A percentile compares a stretch with the other conserved stretches of the same genome.
These are phyloP conservation scores for Alternaria burnsii DNA, from an alignment of 2,329 filamentous ascomycete species.

Conservation along the genomic window DNA sequence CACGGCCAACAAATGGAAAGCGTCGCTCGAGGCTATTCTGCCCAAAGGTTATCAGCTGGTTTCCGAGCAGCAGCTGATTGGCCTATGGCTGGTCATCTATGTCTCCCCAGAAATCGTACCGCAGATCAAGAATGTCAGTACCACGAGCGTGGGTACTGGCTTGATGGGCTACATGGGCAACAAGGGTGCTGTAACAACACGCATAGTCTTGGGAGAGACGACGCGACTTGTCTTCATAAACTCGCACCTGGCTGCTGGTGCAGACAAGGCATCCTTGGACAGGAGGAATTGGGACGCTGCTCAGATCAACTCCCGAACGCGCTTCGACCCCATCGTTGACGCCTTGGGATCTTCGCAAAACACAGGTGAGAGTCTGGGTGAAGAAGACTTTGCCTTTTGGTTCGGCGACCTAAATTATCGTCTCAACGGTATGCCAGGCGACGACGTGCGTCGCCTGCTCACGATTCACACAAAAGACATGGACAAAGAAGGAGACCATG, in stretches of 20 bases:
- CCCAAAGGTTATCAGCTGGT: conserved; percentile 80
- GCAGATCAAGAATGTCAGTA: conserved; percentile 82
- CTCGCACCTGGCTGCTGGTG: conserved; percentile 87
- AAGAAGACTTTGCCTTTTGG: conserved; percentile 96
- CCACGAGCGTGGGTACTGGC: conserved; percentile 84
- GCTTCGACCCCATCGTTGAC: conserved; percentile 77
- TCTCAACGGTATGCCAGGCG: conserved; percentile 84
- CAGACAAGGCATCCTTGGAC: conserved; percentile 78
- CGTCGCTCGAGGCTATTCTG: conserved; percentile 74
- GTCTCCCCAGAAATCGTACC: conserved; percentile 78
- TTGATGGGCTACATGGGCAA: conserved; percentile 94
- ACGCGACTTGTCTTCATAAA: conserved; percentile 91
- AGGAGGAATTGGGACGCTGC: conserved; percentile 88
- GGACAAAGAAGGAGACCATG: conserved; percentile 37
- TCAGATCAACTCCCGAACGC: conserved; percentile 78
- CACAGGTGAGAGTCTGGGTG: conserved; percentile 75
- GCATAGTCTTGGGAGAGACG: conserved; percentile 87
- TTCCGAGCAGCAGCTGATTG: conserved; percentile 84
- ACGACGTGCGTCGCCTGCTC: conserved; percentile 86
- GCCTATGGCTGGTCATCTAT: conserved; percentile 84
- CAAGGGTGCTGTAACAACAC: conserved; percentile 86
- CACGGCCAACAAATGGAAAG: conserved; percentile 80
- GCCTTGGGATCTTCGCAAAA: conserved; percentile 67
- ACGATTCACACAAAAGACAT: conserved; percentile 84
- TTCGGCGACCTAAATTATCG: conserved; percentile 96